Conservation (phyloP, 495 filamentous ascomycete genomes). For the Hypoxylon fragiforme region DNA sequence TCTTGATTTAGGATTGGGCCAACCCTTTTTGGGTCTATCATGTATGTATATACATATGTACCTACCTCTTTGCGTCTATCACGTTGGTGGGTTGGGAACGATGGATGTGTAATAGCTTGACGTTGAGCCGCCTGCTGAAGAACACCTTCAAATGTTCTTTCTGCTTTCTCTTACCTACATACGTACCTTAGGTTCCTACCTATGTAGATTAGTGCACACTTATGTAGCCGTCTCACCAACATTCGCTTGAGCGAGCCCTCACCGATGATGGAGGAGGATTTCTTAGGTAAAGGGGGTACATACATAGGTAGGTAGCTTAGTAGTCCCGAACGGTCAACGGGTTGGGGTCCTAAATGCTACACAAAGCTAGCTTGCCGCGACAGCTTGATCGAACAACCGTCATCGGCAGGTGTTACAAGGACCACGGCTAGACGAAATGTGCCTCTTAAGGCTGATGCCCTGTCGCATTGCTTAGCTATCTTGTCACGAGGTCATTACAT, state of each 20-base stretch:
- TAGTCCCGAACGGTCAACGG: conserved; percentile 22
- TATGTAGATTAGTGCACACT: conserved; percentile 1
- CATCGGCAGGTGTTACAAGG: conserved; percentile 23
- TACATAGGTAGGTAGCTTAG: too few species aligned
- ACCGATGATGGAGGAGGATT: too few species aligned
- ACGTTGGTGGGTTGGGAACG: background rate
- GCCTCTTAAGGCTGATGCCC: conserved; percentile 8
- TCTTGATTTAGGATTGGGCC: conserved; percentile 23
- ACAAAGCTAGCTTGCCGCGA: conserved; percentile 33
- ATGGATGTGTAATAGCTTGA: conserved; percentile 8
- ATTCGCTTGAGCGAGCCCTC: conserved; percentile 10
- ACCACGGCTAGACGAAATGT: conserved; percentile 15
- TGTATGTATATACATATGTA: background rate
- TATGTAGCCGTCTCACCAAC: conserved; percentile 21
- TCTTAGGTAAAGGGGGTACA: too few species aligned
- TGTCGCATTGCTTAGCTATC: conserved; percentile 26
- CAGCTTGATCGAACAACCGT: conserved; percentile 31
- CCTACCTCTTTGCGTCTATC: conserved; percentile 2
- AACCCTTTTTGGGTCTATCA: background rate
- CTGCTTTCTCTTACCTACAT: conserved; percentile 5
- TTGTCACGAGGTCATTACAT: conserved; percentile 18
- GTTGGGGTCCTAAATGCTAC: conserved; percentile 29
- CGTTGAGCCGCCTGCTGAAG: conserved; percentile 26
- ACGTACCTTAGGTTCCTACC: background rate
- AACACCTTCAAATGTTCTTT: conserved; percentile 5